Percentiles rank a stretch among this genome's conserved stretches.
phyloP scores from a whole-genome alignment of 441 rosid genomes.

The Syzygium malaccense region DNA sequence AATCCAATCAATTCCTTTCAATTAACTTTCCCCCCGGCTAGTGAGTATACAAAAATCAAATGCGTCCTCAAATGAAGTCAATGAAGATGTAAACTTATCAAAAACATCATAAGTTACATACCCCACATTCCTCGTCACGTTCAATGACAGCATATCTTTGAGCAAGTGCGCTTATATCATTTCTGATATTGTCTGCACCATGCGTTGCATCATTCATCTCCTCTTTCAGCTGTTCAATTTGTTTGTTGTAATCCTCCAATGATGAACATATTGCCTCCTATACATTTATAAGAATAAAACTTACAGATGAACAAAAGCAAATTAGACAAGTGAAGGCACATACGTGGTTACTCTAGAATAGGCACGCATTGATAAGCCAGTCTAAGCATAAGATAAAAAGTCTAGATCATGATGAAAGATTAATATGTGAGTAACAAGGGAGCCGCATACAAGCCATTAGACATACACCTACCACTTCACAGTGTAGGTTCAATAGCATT shows the following conservation, averaged over 20 bases:
- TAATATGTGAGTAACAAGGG: neutral
- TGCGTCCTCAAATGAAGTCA: neutral
- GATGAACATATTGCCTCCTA: slow-evolving; percentile 99
- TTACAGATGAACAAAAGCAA: neutral
- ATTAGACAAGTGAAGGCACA: neutral
- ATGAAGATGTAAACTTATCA: neutral
- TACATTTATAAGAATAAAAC: neutral
- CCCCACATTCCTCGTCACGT: slow-evolving; percentile 97
- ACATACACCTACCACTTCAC: neutral
- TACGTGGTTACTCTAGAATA: neutral
- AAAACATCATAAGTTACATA: slow-evolving; percentile 22
- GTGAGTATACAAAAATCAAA: neutral
- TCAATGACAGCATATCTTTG: slow-evolving; percentile 96
- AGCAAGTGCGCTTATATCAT: slow-evolving; percentile 92
- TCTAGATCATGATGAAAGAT: neutral
- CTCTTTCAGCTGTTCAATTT: slow-evolving; percentile 82
- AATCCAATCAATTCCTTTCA: neutral
- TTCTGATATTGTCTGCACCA: slow-evolving; percentile 99
- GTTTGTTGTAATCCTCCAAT: slow-evolving; percentile 95
- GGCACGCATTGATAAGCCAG: neutral
- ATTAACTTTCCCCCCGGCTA: neutral
- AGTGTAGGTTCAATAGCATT: neutral
- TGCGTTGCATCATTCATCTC: slow-evolving; percentile 99
- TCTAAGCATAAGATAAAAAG: neutral
- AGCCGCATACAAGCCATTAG: neutral